These are phyloP conservation scores for Aspergillus nanangensis DNA, from an alignment of 495 filamentous ascomycete species.

Conservation along the genomic window DNA sequence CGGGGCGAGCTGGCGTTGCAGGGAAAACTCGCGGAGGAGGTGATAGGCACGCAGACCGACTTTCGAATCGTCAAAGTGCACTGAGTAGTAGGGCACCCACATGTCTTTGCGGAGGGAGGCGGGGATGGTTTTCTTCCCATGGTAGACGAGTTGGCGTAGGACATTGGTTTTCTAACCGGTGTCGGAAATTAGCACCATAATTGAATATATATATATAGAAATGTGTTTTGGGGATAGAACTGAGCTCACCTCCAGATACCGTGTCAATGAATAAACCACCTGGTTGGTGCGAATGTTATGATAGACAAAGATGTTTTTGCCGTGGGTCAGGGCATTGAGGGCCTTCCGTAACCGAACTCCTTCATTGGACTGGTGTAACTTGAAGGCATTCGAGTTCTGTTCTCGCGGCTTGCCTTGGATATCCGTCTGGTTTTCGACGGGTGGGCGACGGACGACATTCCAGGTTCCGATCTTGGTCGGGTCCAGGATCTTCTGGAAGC, in stretches of 20 bases:
- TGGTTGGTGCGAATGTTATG: conserved; percentile 75
- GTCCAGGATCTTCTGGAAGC: conserved; percentile 39
- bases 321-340: conserved; percentile 46
- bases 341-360: conserved; percentile 42
- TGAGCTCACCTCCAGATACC: conserved; percentile 59
- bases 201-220: conserved; percentile 4
- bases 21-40: conserved; percentile 73
- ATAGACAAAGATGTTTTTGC: conserved; percentile 78
- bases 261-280: conserved; percentile 74
- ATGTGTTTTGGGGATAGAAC: conserved; percentile 1
- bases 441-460: conserved; percentile 37
- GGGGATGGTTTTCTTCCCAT: conserved; percentile 87
- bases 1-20: conserved; percentile 41
- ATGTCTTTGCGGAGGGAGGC: conserved; percentile 79
- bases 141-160: conserved; percentile 74
- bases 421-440: conserved; percentile 29
- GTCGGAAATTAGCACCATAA: too few relatives aligned
- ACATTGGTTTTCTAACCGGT: conserved; percentile 65
- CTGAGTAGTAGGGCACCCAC: conserved; percentile 77
- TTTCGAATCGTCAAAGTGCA: conserved; percentile 60
- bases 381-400: conserved; percentile 39
- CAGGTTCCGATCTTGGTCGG: conserved; percentile 40
- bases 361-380: conserved; percentile 32
- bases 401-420: conserved; percentile 39
- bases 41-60: conserved; percentile 73